Evolutionary conservation across 371 early-diverging fungal genomes (phyloP), one percentile per base, ranked within the genome.

Genomic region (Mucor circinelloides): DNA sequence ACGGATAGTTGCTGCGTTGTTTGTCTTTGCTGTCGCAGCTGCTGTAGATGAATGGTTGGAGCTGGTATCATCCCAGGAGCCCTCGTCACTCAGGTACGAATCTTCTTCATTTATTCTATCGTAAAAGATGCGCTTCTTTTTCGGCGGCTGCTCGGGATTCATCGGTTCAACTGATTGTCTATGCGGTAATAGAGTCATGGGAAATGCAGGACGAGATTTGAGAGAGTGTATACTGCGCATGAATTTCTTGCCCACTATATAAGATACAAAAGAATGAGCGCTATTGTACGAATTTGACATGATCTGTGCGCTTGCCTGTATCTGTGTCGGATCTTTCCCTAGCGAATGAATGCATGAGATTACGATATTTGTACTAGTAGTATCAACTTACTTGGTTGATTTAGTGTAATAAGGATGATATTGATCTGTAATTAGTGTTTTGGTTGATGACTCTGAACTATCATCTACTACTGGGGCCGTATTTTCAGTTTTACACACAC

Each of bases 151-250:
- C 6, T 65, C 66, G 65, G 70, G 25, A 34, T 42, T 38, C n/a
- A 30, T 70, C 61, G 64, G 69, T 44, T 63, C 69, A 40, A 40
- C 21, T 2, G 60, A 52, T 40, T 59, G 48, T 32, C 55, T 59
- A 19, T 59, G 64, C 56, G 64, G 64, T 64, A 58, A 52, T 30
- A 63, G 21, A 23, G 52, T 40, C 64, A 63, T 63, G 40, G 61
- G 62, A 27, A 68, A 68, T 48, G 54, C 58, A 21, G 69, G 69
- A 40, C 69, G 58, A 58, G 62, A 44, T 25, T 68, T 68, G 8
- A 69, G 56, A 32, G 69, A 64, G 27, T 64, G 19, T 23, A 69
- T 59, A 40, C 58, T 38, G 3, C 57, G 68, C 59, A 63, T 68
- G 25, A 64, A 64, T 55, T 60, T 63, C 34, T 69, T 64, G 19